phyloP scores from a whole-genome alignment of 306 rosid species.

The Spatholobus suberectus region DNA sequence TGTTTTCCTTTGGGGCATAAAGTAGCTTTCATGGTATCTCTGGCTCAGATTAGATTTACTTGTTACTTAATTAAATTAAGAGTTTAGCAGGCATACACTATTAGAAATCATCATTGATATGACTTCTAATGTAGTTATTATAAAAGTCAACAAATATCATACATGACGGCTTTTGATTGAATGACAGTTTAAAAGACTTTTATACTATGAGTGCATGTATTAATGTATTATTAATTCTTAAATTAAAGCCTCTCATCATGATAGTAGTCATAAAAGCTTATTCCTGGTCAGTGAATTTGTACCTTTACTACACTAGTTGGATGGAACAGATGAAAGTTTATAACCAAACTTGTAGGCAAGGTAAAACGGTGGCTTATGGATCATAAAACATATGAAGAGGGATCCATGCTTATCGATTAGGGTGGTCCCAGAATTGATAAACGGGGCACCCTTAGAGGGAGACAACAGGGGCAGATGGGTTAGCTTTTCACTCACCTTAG shows the following conservation, averaged over 20 bases:
- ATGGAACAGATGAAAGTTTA: constrained; percentile 26
- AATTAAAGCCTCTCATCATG: constrained; percentile 1
- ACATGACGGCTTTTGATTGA: neutral
- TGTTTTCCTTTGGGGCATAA: constrained; percentile 36
- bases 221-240: neutral
- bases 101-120: neutral
- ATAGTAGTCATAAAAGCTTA: neutral
- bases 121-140: neutral
- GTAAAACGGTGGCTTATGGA: constrained; percentile 32
- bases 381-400: neutral
- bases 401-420: constrained; percentile 34
- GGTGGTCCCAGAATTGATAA: constrained; percentile 54
- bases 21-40: constrained; percentile 33
- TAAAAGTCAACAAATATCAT: neutral
- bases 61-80: neutral
- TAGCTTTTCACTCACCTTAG: constrained; percentile 41
- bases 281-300: constrained; percentile 25
- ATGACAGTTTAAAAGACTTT: neutral
- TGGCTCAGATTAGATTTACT: constrained; percentile 37
- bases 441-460: constrained; percentile 42
- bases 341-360: constrained; percentile 33
- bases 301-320: constrained; percentile 10
- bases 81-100: neutral
- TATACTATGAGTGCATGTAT: too few species aligned
- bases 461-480: constrained; percentile 41